Evolutionary conservation across 2,329 filamentous ascomycete genomes (phyloP).

Genomic region (Beauveria australis): DNA sequence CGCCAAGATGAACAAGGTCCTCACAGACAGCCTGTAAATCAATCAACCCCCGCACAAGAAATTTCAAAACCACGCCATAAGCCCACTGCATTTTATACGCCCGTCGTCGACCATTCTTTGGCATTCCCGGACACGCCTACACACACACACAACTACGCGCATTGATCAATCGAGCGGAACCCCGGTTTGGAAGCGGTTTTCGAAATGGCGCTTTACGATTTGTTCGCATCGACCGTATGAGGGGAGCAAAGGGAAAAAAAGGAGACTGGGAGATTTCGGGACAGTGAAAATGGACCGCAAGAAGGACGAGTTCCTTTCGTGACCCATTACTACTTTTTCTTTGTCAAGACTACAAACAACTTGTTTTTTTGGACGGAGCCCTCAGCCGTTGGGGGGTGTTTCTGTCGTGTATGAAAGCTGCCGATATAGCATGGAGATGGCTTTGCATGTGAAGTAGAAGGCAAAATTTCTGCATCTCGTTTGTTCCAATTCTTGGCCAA

Average conservation of each 20-base stretch:
- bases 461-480: constrained; percentile 12
- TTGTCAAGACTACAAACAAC: constrained; percentile 8
- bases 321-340: not conserved
- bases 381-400: not conserved
- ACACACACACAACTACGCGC: not conserved
- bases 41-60: not conserved
- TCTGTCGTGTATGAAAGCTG: constrained; percentile 12
- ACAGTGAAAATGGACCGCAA: not conserved
- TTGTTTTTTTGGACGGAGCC: constrained; percentile 18
- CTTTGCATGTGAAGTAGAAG: constrained; percentile 17
- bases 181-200: not conserved
- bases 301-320: not conserved
- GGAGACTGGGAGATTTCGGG: not conserved
- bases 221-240: not conserved
- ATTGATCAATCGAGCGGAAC: not conserved
- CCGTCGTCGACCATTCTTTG: not conserved
- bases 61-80: not conserved
- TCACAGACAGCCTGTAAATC: constrained; percentile 89
- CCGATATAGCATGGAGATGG: constrained; percentile 10
- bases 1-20: constrained; percentile 98
- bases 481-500: not conserved
- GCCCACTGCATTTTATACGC: constrained; percentile 4
- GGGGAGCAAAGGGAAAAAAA: not conserved
- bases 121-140: not conserved
- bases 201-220: not conserved